A percentile compares a stretch with the other conserved stretches of the same genome.
phyloP scores from a whole-genome alignment of 345 rosid species.

The Schrenkiella parvula region DNA sequence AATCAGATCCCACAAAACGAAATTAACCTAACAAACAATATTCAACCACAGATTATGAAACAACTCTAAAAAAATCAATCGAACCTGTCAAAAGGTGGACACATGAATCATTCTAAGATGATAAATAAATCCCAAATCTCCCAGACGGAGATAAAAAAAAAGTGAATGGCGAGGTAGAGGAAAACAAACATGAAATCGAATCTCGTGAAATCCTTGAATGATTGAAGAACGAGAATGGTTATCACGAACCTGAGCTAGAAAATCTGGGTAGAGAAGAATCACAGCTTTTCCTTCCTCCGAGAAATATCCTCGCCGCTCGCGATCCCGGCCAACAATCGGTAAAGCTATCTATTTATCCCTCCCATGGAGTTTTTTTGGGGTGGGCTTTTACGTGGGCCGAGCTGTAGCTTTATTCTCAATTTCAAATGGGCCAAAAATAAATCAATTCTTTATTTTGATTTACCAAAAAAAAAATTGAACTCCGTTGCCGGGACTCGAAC shows the following conservation, averaged over 20 bases:
- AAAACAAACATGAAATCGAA: background rate
- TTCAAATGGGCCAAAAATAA: background rate
- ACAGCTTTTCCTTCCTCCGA: background rate
- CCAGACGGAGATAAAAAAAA: background rate
- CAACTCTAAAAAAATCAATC: background rate
- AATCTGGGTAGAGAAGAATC: background rate
- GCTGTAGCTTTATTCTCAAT: background rate
- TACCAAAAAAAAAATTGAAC: background rate
- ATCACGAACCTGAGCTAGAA: constrained; percentile 23
- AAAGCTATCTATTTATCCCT: background rate
- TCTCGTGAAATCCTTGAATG: background rate
- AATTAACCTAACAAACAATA: background rate
- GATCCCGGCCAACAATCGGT: background rate
- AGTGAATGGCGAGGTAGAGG: background rate
- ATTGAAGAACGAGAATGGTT: background rate
- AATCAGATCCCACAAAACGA: constrained; percentile 18
- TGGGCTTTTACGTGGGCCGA: constrained; percentile 2
- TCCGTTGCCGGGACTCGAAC: constrained; percentile 22
- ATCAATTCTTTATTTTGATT: background rate
- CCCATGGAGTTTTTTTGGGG: background rate
- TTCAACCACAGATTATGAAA: background rate
- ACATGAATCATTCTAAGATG: background rate
- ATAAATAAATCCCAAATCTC: background rate
- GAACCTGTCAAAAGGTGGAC: background rate
- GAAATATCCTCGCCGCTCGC: background rate